Evolutionary conservation across 164 flowering plant genomes (phyloP).

Genomic region (Aristolochia contorta): DNA sequence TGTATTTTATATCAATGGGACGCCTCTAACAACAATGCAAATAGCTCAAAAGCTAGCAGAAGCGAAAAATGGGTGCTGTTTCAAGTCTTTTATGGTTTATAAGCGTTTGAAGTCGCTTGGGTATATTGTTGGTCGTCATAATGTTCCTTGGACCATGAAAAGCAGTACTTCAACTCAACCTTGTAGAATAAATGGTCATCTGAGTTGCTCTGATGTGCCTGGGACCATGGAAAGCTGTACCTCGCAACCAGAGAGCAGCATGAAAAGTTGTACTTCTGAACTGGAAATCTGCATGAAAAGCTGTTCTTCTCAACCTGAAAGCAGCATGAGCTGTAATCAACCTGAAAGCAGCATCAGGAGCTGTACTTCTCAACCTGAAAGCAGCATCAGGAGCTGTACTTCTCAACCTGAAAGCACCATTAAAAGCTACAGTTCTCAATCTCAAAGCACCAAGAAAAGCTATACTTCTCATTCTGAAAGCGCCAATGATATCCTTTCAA

Average conservation of each 20-base stretch:
- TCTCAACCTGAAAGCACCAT: not conserved
- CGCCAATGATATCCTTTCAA: not conserved
- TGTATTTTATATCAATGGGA: conserved; percentile 29
- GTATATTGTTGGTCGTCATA: conserved; percentile 61
- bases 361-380: not conserved
- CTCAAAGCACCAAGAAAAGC: no score
- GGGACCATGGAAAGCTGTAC: conserved; percentile 41
- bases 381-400: not conserved
- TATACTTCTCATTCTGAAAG: not conserved
- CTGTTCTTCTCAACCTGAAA: not conserved
- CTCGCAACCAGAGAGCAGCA: no score
- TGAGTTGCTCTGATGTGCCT: conserved; percentile 47
- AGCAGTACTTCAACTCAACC: not conserved
- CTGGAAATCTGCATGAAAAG: not conserved
- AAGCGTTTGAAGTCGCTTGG: conserved; percentile 73
- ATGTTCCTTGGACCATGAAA: conserved; percentile 56
- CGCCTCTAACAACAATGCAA: conserved; percentile 25
- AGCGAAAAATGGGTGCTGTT: conserved; percentile 39
- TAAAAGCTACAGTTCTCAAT: no score
- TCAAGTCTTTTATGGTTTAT: conserved; percentile 67
- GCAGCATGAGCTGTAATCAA: not conserved
- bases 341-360: not conserved
- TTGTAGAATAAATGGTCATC: not conserved
- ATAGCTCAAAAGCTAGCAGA: conserved; percentile 41
- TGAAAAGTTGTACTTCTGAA: not conserved